phyloP scores from a whole-genome alignment of 345 rosid species.

The Heritiera fomes region DNA sequence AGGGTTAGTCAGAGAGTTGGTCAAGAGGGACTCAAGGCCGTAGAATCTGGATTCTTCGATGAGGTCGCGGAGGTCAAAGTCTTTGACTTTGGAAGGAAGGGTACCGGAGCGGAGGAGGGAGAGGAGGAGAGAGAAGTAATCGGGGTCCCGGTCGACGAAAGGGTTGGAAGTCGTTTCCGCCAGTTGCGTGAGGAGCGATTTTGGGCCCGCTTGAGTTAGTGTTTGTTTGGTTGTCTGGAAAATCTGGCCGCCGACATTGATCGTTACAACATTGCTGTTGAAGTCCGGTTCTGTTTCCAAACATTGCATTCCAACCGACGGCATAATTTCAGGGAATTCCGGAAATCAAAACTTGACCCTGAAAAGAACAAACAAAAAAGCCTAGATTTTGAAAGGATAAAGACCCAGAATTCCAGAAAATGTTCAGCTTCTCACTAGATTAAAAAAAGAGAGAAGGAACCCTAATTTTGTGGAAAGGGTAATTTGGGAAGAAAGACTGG shows the following conservation, averaged over 20 bases:
- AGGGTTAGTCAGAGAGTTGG: slow-evolving; percentile 56
- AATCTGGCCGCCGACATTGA: slow-evolving; percentile 73
- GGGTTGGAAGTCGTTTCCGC: slow-evolving; percentile 36
- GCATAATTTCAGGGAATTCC: not conserved
- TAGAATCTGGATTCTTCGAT: slow-evolving; percentile 74
- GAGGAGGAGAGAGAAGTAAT: slow-evolving; percentile 66
- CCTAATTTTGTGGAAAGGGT: not conserved
- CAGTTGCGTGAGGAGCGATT: slow-evolving; percentile 57
- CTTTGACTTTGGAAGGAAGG: slow-evolving; percentile 68
- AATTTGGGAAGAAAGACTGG: not conserved
- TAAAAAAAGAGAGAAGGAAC: not conserved
- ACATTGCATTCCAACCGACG: slow-evolving; percentile 1
- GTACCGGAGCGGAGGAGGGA: slow-evolving; percentile 78
- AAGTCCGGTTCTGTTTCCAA: slow-evolving; percentile 24
- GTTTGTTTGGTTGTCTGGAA: slow-evolving; percentile 90
- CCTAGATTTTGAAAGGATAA: not conserved
- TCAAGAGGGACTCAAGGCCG: slow-evolving; percentile 58
- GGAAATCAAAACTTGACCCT: not conserved
- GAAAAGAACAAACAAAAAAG: not conserved
- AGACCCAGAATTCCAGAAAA: too few species aligned
- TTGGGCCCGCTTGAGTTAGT: slow-evolving; percentile 57
- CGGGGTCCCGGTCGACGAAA: slow-evolving; percentile 90
- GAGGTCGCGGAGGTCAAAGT: slow-evolving; percentile 63
- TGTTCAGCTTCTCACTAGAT: not conserved
- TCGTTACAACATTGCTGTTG: slow-evolving; percentile 45